phyloP scores from a whole-genome alignment of 2,329 filamentous ascomycete genomes.

The Stagonosporopsis tanaceti region DNA sequence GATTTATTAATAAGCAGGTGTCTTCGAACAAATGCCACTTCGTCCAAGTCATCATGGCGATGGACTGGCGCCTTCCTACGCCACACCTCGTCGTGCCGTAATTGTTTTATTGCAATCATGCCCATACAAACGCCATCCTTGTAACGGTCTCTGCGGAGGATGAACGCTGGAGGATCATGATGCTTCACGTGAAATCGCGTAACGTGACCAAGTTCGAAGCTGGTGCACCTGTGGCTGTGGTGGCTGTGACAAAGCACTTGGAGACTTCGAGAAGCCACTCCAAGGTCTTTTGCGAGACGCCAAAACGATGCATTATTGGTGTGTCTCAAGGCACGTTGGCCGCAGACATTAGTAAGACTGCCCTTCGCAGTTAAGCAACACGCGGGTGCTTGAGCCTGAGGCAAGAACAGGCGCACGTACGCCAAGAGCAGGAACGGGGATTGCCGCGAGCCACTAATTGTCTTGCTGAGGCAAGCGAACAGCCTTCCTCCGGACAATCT shows the following conservation, averaged over 20 bases:
- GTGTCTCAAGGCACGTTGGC: neutral
- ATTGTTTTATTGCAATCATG: no score
- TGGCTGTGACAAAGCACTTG: neutral
- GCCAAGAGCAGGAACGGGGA: conserved; percentile 15
- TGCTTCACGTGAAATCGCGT: no score
- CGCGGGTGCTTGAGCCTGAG: conserved; percentile 1
- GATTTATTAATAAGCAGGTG: no score
- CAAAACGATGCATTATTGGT: neutral
- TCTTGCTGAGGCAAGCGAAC: conserved; percentile 16
- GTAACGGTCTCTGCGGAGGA: neutral
- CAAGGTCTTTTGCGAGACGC: neutral
- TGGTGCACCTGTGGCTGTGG: neutral
- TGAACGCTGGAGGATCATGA: neutral
- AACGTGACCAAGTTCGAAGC: no score
- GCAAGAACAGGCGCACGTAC: conserved; percentile 3
- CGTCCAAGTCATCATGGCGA: no score
- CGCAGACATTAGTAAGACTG: neutral
- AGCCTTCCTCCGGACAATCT: conserved; percentile 13
- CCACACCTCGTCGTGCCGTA: no score
- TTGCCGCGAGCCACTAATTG: conserved; percentile 12
- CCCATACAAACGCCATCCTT: no score
- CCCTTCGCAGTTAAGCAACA: neutral
- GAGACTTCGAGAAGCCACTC: conserved; percentile 1
- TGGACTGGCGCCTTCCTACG: no score
- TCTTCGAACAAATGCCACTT: no score